phyloP scores from a whole-genome alignment of 805 yeast species.

The Saccharomycopsis synnaedendra region DNA sequence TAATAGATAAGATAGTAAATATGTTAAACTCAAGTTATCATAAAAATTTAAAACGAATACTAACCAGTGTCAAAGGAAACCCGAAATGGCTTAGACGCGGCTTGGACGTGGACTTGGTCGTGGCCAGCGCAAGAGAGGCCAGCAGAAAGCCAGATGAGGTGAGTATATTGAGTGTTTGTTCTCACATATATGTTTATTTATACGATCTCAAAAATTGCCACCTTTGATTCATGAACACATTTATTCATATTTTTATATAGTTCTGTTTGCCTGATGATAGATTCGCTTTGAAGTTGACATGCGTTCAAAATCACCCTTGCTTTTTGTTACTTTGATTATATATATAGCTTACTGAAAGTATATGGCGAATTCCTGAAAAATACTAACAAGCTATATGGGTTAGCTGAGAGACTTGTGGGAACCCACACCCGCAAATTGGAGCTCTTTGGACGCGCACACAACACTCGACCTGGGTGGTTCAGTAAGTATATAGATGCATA shows the following conservation, averaged over 20 bases:
- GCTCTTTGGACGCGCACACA: slow-evolving; percentile 81
- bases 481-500: slow-evolving; percentile 25
- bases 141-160: slow-evolving; percentile 85
- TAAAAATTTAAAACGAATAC: too few relatives aligned
- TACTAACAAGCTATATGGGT: slow-evolving; percentile 43
- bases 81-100: slow-evolving; percentile 60
- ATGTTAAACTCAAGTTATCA: too few relatives aligned
- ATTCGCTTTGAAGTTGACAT: slow-evolving; percentile 9
- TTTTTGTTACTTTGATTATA: too few relatives aligned
- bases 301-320: too few relatives aligned
- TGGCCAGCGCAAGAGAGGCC: slow-evolving; percentile 78
- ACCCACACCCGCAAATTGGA: slow-evolving; percentile 68
- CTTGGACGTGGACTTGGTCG: slow-evolving; percentile 66
- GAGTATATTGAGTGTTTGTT: slow-evolving; percentile 6
- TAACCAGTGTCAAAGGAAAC: slow-evolving; percentile 46
- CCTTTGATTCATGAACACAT: background rate
- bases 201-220: background rate
- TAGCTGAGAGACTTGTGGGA: slow-evolving; percentile 80
- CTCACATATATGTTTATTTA: background rate
- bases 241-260: background rate
- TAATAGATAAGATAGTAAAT: too few relatives aligned
- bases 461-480: slow-evolving; percentile 83
- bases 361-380: too few relatives aligned
- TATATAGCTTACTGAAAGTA: too few relatives aligned
- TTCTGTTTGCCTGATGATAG: background rate